Evolutionary conservation across 768 basidiomycete genomes (phyloP), one percentile per base, ranked within the genome.

Genomic region (Lactarius vividus): DNA sequence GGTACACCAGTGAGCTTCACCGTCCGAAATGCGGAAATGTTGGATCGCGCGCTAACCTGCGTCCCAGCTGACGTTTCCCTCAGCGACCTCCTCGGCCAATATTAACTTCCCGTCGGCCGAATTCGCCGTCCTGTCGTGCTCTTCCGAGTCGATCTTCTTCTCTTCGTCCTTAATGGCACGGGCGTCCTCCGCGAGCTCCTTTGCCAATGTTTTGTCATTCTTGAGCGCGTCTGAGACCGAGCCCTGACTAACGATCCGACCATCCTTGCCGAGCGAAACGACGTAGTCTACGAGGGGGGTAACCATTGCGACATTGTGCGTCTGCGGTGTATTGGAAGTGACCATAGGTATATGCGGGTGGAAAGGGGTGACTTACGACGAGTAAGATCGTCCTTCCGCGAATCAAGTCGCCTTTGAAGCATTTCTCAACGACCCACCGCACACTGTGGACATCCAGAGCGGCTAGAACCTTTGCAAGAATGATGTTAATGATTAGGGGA

Each of bases 71-170:
- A 89, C 81, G 63, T 83, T 84, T 0, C 88, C 87, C 61, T 81
- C 79, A 8, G 78, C 80, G 53, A 88, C 79, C 71, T 90, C 88
- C 72, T 90, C 88, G 0, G 81, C 82, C 8, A 86, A 74, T 56
- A 88, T 81, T n/a, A 89, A 77, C 71, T 88, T 87, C 3, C 86
- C 86, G 54, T 80, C 79, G 16, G 65, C 60, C 58, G 73, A 71
- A 62, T 73, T 73, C 11, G 64, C 55, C 1, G 44, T 60, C 1
- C 55, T 69, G 7, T 64, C 69, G 2, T 64, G 67, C 33, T 71
- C 72, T 31, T 71, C 71, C 3, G 53, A 61, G 53, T 73, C 75
- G 5, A 73, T 39, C 28, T 69, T 66, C 64, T 77, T 67, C 60
- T 74, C 70, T 8, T 74, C 71, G n/a, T 74, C 59, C 20, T 72